Percentiles rank a stretch among this genome's conserved stretches.
Evolutionary conservation across 805 yeast genomes (phyloP).

Genomic region (Zygoascus tannicola): DNA sequence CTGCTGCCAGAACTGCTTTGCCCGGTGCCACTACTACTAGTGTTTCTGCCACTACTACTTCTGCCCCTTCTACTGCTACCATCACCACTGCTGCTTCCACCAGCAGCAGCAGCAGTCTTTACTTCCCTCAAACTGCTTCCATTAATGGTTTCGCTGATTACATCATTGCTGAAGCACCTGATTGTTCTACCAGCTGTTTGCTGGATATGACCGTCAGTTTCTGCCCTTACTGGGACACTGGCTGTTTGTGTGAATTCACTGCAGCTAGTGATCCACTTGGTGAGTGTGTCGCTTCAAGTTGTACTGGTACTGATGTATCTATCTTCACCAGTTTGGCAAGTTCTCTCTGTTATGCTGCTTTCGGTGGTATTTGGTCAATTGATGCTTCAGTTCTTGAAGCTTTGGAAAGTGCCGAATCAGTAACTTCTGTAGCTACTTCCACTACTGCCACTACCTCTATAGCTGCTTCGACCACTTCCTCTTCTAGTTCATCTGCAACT

Average conservation of each 20-base stretch:
- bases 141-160: conserved; percentile 42
- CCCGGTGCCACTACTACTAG: conserved; percentile 11
- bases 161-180: conserved; percentile 31
- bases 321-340: conserved; percentile 35
- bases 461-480: conserved; percentile 6
- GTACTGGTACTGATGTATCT: conserved; percentile 32
- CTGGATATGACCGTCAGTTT: not conserved
- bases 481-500: conserved; percentile 15
- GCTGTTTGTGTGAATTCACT: conserved; percentile 42
- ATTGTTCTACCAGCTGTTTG: conserved; percentile 40
- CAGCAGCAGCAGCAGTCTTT: not conserved
- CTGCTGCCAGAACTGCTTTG: conserved; percentile 4
- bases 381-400: conserved; percentile 9
- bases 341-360: conserved; percentile 36
- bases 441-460: conserved; percentile 8
- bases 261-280: conserved; percentile 38
- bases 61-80: conserved; percentile 9
- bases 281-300: conserved; percentile 33
- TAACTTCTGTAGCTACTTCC: conserved; percentile 15
- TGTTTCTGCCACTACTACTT: conserved; percentile 7
- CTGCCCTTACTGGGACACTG: conserved; percentile 46
- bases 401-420: conserved; percentile 8
- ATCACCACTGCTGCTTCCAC: conserved; percentile 14
- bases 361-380: conserved; percentile 24
- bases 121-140: conserved; percentile 28